phyloP scores from a whole-genome alignment of 208 protist species.

The Endotrypanum monterogeii region DNA sequence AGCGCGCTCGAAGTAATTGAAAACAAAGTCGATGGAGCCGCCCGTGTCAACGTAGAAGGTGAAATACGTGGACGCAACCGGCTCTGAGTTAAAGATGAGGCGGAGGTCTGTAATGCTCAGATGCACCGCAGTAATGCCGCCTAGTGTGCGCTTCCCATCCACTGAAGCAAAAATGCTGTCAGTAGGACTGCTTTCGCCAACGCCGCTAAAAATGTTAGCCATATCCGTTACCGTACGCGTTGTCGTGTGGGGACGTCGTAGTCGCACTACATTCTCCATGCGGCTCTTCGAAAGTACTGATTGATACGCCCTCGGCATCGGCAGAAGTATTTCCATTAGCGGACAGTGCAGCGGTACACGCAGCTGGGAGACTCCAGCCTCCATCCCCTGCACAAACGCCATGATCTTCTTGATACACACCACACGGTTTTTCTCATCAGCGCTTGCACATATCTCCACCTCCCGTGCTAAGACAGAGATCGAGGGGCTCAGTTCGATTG shows the following conservation, averaged over 20 bases:
- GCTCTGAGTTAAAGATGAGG: slow-evolving; percentile 71
- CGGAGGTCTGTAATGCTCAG: slow-evolving; percentile 63
- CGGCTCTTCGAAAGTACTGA: slow-evolving; percentile 30
- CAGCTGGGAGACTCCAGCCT: slow-evolving; percentile 30
- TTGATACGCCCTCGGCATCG: slow-evolving; percentile 62
- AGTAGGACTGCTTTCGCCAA: neutral
- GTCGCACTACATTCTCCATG: slow-evolving; percentile 31
- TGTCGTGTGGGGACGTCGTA: slow-evolving; percentile 9
- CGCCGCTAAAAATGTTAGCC: neutral
- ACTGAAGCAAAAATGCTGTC: neutral
- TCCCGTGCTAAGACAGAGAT: slow-evolving; percentile 70
- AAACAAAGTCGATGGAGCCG: slow-evolving; percentile 56
- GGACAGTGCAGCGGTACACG: slow-evolving; percentile 42
- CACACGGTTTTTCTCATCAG: slow-evolving; percentile 29
- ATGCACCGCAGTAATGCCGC: slow-evolving; percentile 49
- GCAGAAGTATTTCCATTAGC: slow-evolving; percentile 70
- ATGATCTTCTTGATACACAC: slow-evolving; percentile 34
- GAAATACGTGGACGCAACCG: slow-evolving; percentile 61
- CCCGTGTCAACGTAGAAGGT: slow-evolving; percentile 67
- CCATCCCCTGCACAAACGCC: slow-evolving; percentile 42
- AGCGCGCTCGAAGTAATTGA: slow-evolving; percentile 33
- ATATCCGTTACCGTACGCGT: neutral
- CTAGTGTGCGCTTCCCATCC: slow-evolving; percentile 5
- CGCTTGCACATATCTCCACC: slow-evolving; percentile 53
- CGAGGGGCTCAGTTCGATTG: slow-evolving; percentile 76